Conservation (phyloP, 2,329 filamentous ascomycete species). For the Thielaviopsis cerberus region DNA sequence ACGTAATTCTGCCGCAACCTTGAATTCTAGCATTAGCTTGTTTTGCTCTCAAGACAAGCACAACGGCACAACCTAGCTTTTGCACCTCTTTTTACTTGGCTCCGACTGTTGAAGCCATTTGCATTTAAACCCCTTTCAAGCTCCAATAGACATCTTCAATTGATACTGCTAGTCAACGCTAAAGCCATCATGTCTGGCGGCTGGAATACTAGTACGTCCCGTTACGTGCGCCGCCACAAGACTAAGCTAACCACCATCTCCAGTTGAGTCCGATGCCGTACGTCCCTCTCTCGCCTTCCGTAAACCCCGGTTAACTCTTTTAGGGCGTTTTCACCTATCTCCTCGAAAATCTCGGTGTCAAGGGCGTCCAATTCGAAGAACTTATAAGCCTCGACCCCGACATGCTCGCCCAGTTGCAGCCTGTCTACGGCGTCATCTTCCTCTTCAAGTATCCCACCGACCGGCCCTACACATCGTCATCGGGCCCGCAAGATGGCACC, state of each 20-base stretch:
- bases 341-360: constrained; percentile 75
- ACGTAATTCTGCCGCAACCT: background rate
- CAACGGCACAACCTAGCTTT: background rate
- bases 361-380: constrained; percentile 92
- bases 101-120: too few species aligned
- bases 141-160: background rate
- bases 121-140: too few species aligned
- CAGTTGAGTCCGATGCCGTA: constrained; percentile 87
- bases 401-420: constrained; percentile 49
- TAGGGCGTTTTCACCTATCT: constrained; percentile 93
- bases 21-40: background rate
- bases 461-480: constrained; percentile 37
- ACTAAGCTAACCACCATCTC: constrained; percentile 1
- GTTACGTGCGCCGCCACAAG: constrained; percentile 13
- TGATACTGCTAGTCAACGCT: background rate
- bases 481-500: constrained; percentile 57
- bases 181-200: constrained; percentile 31
- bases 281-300: constrained; percentile 18
- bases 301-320: constrained; percentile 14
- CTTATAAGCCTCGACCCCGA: constrained; percentile 73
- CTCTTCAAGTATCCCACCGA: constrained; percentile 90
- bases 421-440: constrained; percentile 91
- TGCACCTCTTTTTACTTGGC: background rate
- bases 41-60: background rate
- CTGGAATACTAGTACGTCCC: constrained; percentile 68